phyloP scores from a whole-genome alignment of 352 stramenopile genomes.

The Pythium grandisporangium region DNA sequence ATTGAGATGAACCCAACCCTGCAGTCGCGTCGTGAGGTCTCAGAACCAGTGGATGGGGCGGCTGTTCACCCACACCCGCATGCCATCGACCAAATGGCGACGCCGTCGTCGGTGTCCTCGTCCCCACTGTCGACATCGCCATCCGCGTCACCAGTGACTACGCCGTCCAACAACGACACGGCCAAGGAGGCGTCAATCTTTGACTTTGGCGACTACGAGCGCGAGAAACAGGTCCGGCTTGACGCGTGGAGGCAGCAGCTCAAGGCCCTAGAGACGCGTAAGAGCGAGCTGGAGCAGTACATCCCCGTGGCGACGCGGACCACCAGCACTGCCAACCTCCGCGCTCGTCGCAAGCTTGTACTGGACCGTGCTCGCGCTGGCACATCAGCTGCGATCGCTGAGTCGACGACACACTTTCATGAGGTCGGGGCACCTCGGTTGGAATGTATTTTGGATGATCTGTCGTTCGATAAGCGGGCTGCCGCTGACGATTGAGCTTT shows the following conservation, averaged over 20 bases:
- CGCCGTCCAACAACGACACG: no score
- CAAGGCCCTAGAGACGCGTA: constrained; percentile 29
- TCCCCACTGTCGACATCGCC: no score
- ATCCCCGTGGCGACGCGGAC: constrained; percentile 13
- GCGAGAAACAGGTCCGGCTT: constrained; percentile 29
- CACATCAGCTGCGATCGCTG: constrained; percentile 32
- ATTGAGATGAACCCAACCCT: constrained; percentile 15
- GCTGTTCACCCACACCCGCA: no score
- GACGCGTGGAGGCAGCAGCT: constrained; percentile 43
- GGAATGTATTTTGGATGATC: constrained; percentile 13
- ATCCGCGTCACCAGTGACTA: no score
- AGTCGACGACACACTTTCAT: constrained; percentile 44
- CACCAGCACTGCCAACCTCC: constrained; percentile 3
- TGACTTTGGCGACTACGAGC: constrained; percentile 29
- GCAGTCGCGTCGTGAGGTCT: neutral
- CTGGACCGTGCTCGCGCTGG: constrained; percentile 20
- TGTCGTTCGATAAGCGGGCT: no score
- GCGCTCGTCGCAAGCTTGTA: constrained; percentile 1
- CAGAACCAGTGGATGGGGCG: constrained; percentile 17
- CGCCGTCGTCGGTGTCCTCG: neutral
- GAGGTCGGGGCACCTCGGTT: constrained; percentile 20
- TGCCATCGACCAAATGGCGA: no score
- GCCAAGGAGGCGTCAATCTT: constrained; percentile 3
- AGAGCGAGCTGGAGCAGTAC: constrained; percentile 22
- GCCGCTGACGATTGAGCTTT: no score